Conservation (phyloP, 441 rosid genomes). For the Arabidopsis lyrata region DNA sequence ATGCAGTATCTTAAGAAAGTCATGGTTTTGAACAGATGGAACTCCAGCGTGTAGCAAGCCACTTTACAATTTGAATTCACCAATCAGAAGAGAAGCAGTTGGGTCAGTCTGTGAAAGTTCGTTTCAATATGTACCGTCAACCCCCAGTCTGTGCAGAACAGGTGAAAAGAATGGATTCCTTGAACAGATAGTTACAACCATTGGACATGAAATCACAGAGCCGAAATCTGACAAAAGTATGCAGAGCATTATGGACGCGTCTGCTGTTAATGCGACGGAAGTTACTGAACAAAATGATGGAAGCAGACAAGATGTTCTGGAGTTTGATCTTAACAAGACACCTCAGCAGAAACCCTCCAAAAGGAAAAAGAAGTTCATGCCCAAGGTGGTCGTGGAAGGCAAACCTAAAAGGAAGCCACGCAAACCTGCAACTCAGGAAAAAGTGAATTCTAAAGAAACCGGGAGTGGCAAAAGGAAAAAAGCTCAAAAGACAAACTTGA, state of each 20-base stretch:
- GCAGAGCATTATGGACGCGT: conserved; percentile 55
- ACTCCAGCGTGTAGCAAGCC: conserved; percentile 50
- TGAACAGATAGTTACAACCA: conserved; percentile 26
- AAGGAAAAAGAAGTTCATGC: conserved; percentile 84
- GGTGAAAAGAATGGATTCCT: conserved; percentile 48
- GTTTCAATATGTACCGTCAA: conserved; percentile 48
- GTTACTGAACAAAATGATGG: conserved; percentile 48
- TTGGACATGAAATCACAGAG: conserved; percentile 25
- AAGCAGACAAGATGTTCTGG: conserved; percentile 44
- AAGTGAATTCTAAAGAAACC: conserved; percentile 43
- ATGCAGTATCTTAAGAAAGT: conserved; percentile 25
- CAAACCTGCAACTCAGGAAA: conserved; percentile 50
- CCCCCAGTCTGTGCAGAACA: conserved; percentile 47
- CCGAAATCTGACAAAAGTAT: conserved; percentile 32
- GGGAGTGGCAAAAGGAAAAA: conserved; percentile 69
- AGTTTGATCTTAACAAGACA: conserved; percentile 77
- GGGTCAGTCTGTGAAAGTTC: conserved; percentile 46
- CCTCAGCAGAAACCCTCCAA: conserved; percentile 75
- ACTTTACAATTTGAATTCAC: conserved; percentile 56
- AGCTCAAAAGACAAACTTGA: conserved; percentile 55
- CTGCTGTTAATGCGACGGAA: conserved; percentile 51
- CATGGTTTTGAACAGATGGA: conserved; percentile 56
- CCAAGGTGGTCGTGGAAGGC: conserved; percentile 79
- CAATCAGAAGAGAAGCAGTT: conserved; percentile 54
- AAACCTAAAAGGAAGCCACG: conserved; percentile 63